Evolutionary conservation across 129 eudicot genomes (phyloP).

Genomic region (Helianthus annuus): DNA sequence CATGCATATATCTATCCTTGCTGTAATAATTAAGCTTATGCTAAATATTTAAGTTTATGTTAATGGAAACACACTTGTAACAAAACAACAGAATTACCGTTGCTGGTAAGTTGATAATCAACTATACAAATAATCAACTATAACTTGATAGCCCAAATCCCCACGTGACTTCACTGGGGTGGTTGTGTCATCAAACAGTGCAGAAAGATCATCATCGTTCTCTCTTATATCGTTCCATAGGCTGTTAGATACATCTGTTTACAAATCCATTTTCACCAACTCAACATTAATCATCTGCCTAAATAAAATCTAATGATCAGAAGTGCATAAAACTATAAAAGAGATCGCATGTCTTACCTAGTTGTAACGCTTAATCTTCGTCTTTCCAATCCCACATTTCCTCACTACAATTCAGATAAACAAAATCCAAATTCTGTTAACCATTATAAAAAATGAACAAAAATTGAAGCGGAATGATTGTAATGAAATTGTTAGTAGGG

Average conservation of each 20-base stretch:
- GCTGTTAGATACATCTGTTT: conserved; percentile 53
- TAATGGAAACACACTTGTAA: neutral
- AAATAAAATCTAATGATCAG: neutral
- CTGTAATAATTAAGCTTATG: too few species aligned
- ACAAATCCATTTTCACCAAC: conserved; percentile 16
- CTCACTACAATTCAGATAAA: conserved; percentile 35
- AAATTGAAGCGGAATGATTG: too few species aligned
- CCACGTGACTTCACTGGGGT: conserved; percentile 86
- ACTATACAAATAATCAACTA: too few species aligned
- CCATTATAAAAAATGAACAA: too few species aligned
- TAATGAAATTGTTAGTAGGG: too few species aligned
- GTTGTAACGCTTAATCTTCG: conserved; percentile 52
- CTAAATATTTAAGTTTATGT: too few species aligned
- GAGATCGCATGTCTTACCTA: conserved; percentile 26
- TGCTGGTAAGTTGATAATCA: neutral
- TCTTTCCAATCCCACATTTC: conserved; percentile 79
- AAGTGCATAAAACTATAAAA: neutral
- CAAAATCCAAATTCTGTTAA: neutral
- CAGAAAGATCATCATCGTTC: conserved; percentile 47
- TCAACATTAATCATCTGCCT: conserved; percentile 10
- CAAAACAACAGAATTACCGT: conserved; percentile 36
- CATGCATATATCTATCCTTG: too few species aligned
- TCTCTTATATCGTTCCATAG: conserved; percentile 49
- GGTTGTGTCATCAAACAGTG: conserved; percentile 62
- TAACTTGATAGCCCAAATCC: conserved; percentile 57